Percentiles rank a stretch among this genome's conserved stretches.
phyloP scores from a whole-genome alignment of 345 rosid species.

The Citrus trifoliata region DNA sequence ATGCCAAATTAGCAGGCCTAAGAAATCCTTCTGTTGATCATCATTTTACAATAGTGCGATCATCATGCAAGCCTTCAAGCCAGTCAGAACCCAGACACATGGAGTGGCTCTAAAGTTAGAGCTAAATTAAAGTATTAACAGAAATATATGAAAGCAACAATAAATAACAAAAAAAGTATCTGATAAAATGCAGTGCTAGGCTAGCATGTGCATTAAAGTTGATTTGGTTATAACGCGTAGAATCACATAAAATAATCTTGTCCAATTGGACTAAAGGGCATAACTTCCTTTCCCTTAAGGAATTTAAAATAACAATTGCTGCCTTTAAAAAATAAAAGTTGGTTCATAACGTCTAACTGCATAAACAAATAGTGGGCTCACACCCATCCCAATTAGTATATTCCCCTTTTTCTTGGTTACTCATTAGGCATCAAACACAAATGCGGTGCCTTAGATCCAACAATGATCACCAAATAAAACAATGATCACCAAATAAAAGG shows the following conservation, averaged over 20 bases:
- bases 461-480: background rate
- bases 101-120: constrained; percentile 8
- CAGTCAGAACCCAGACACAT: background rate
- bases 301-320: background rate
- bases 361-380: constrained; percentile 15
- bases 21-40: background rate
- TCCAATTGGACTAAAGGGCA: constrained; percentile 6
- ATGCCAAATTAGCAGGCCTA: background rate
- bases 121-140: background rate
- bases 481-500: background rate
- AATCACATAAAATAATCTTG: constrained; percentile 1
- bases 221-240: background rate
- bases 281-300: background rate
- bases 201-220: constrained; percentile 18
- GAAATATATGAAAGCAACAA: constrained; percentile 3
- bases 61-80: constrained; percentile 7
- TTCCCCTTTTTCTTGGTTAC: background rate
- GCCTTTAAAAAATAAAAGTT: constrained; percentile 2
- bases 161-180: background rate
- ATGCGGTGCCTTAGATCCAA: background rate
- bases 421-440: constrained; percentile 7
- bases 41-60: background rate
- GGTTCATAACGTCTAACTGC: background rate
- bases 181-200: background rate
- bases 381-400: background rate